Conservation (phyloP, 2,329 filamentous ascomycete species). For the Nectriaceae sp. region DNA sequence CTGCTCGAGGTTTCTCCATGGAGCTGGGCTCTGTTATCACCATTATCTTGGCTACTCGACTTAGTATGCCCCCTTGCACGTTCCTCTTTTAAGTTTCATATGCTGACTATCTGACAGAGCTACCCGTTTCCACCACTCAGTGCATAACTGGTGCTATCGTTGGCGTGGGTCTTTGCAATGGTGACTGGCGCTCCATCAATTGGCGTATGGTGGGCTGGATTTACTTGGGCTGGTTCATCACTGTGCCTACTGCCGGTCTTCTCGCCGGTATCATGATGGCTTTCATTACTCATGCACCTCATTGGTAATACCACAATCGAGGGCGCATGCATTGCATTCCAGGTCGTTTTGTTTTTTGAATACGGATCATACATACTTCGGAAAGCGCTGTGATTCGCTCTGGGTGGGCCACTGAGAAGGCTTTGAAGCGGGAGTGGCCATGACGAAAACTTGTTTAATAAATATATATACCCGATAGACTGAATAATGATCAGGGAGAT, state of each 20-base stretch:
- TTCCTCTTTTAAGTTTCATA: not conserved
- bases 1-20: constrained; percentile 60
- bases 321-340: too few relatives aligned
- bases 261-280: constrained; percentile 63
- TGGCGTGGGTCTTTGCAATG: constrained; percentile 63
- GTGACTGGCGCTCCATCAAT: constrained; percentile 60
- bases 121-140: constrained; percentile 66
- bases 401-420: too few relatives aligned
- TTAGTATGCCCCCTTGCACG: constrained; percentile 39
- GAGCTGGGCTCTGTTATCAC: constrained; percentile 63
- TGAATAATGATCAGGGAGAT: too few relatives aligned
- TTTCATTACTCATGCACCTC: constrained; percentile 62
- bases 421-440: too few relatives aligned
- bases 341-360: too few relatives aligned
- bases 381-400: too few relatives aligned
- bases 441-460: too few relatives aligned
- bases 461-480: too few relatives aligned
- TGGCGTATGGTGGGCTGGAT: constrained; percentile 64
- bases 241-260: constrained; percentile 57
- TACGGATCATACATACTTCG: too few relatives aligned
- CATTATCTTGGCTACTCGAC: constrained; percentile 63
- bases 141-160: constrained; percentile 65
- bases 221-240: constrained; percentile 62
- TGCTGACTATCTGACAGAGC: constrained; percentile 35
- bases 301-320: too few relatives aligned